These are phyloP conservation scores for Verticillium zaregamsianum DNA, from an alignment of 2,329 filamentous ascomycete genomes.

Conservation along the genomic window DNA sequence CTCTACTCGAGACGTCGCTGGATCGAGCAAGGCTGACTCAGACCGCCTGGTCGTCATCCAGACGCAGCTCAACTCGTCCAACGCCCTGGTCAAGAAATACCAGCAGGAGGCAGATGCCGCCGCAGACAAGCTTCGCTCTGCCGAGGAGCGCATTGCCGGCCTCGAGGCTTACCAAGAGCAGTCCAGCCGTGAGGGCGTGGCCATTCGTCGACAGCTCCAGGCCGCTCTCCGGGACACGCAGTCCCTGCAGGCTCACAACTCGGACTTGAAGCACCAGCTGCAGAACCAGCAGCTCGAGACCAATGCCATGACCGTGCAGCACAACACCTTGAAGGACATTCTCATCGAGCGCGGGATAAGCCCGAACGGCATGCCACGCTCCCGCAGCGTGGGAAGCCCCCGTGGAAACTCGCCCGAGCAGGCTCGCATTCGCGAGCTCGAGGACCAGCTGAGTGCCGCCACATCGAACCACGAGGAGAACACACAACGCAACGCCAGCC, in stretches of 20 bases:
- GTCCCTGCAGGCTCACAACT: conserved; percentile 72
- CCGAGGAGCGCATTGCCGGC: conserved; percentile 94
- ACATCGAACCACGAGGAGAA: conserved; percentile 81
- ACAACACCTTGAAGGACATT: conserved; percentile 89
- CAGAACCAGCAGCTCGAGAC: conserved; percentile 86
- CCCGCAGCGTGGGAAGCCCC: conserved; percentile 68
- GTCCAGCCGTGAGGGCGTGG: conserved; percentile 85
- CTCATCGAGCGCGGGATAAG: conserved; percentile 85
- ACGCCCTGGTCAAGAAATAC: conserved; percentile 78
- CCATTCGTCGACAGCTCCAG: conserved; percentile 86
- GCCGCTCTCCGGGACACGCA: conserved; percentile 79
- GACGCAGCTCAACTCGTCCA: conserved; percentile 73
- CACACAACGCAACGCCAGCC: conserved; percentile 69
- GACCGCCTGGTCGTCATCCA: conserved; percentile 73
- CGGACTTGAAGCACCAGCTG: conserved; percentile 76
- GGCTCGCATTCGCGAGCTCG: conserved; percentile 74
- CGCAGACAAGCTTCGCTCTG: conserved; percentile 82
- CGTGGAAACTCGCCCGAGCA: conserved; percentile 77
- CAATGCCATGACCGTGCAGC: conserved; percentile 89
- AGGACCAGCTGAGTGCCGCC: conserved; percentile 77
- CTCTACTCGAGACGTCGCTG: conserved; percentile 46
- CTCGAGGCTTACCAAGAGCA: conserved; percentile 97
- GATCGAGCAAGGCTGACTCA: conserved; percentile 44
- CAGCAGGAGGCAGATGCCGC: conserved; percentile 83
- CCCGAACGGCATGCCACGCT: conserved; percentile 66